Conservation (phyloP, 2,329 filamentous ascomycete species). For the Akanthomyces uredinophilus region DNA sequence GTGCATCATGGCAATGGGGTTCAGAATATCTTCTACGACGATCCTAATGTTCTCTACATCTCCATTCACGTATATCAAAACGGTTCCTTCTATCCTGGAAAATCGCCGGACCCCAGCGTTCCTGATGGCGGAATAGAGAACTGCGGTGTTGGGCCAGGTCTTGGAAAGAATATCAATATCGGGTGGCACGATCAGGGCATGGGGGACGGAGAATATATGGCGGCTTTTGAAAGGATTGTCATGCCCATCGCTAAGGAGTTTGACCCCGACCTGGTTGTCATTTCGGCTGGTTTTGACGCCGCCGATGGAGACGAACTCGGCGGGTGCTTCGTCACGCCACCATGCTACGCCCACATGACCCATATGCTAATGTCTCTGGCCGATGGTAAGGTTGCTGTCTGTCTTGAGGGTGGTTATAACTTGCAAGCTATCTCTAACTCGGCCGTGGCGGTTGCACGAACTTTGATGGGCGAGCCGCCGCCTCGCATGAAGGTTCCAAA, state of each 20-base stretch:
- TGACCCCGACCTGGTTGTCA: conserved; percentile 87
- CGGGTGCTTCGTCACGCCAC: conserved; percentile 84
- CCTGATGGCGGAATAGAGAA: conserved; percentile 59
- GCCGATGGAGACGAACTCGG: conserved; percentile 90
- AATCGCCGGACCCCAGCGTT: conserved; percentile 50
- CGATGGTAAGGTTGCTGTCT: conserved; percentile 82
- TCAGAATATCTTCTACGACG: conserved; percentile 91
- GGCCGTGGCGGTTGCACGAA: conserved; percentile 83
- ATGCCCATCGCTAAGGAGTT: conserved; percentile 97
- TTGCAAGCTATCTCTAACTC: conserved; percentile 88
- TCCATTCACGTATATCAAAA: conserved; percentile 86
- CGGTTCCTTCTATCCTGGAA: conserved; percentile 78
- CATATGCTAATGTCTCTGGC: conserved; percentile 98
- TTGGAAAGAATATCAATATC: conserved; percentile 62
- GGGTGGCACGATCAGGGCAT: conserved; percentile 69
- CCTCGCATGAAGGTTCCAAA: conserved; percentile 52
- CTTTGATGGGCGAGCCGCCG: conserved; percentile 92
- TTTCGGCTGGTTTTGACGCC: conserved; percentile 94
- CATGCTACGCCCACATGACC: conserved; percentile 96
- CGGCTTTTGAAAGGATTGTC: conserved; percentile 89
- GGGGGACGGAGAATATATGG: conserved; percentile 95
- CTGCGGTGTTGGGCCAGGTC: conserved; percentile 49
- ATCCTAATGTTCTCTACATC: conserved; percentile 93
- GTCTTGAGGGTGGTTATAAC: conserved; percentile 94
- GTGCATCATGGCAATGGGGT: conserved; percentile 83